Evolutionary conservation across 1,139 yeast genomes (phyloP).

Genomic region (Yamadazyma atlantica): DNA sequence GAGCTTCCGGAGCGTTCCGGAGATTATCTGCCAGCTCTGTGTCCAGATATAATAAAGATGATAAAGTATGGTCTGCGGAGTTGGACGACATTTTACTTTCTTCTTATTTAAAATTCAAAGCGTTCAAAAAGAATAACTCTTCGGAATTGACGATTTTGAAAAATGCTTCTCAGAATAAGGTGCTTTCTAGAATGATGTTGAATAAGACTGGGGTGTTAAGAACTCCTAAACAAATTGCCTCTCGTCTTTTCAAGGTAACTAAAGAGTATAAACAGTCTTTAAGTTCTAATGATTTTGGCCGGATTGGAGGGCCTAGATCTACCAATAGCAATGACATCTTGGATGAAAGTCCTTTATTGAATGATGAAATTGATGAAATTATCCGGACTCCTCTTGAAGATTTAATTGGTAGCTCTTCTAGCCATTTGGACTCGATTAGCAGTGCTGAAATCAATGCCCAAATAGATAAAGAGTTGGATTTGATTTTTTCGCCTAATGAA

Average conservation of each 20-base stretch:
- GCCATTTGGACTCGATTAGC: constrained; percentile 17
- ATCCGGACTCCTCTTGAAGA: constrained; percentile 27
- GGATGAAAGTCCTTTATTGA: constrained; percentile 16
- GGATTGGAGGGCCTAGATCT: too few relatives aligned
- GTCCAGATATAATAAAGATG: constrained; percentile 13
- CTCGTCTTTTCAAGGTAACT: constrained; percentile 29
- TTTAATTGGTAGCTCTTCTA: constrained; percentile 16
- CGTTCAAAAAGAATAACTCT: constrained; percentile 30
- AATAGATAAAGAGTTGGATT: constrained; percentile 28
- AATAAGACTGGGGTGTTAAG: constrained; percentile 38
- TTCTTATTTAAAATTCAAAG: constrained; percentile 37
- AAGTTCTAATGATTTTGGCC: constrained; percentile 4
- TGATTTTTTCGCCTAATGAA: constrained; percentile 28
- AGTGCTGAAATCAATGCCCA: constrained; percentile 19
- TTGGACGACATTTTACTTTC: constrained; percentile 38
- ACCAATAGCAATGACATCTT: background rate
- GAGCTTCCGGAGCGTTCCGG: constrained; percentile 12
- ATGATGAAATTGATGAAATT: constrained; percentile 24
- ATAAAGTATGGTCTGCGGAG: constrained; percentile 39
- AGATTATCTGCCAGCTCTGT: constrained; percentile 11
- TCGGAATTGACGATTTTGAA: constrained; percentile 27
- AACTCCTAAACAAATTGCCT: constrained; percentile 42
- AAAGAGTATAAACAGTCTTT: constrained; percentile 11
- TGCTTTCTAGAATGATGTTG: constrained; percentile 41
- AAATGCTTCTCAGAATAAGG: constrained; percentile 41